Base-by-base conservation (phyloP, 163 green algal species). In the Chlorella variabilis region DNA sequence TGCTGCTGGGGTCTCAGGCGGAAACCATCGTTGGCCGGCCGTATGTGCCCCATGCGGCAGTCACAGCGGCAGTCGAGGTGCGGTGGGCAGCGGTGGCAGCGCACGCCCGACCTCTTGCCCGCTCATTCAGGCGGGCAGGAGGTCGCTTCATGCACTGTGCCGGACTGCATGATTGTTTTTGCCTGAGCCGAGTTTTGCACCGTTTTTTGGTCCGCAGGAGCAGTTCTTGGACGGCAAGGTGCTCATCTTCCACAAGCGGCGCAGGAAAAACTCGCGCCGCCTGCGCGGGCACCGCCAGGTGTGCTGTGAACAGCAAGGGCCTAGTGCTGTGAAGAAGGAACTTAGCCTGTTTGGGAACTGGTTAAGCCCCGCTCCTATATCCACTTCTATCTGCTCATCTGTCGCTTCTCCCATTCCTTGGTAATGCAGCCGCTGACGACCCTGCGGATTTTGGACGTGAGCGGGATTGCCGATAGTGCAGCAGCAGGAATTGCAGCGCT, bases 201-300 rank as follows among this genome's bases (percentile, higher is more conserved):
- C n/a, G n/a, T n/a, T 11, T 1, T 42, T 71, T 75, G 31, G 23
- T 29, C 54, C 31, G 77, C 80, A 92, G 86, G 94, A 97, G 85
- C 94, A 97, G 67, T 94, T 98, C 36, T 86, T 91, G 36, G 94
- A 99, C 56, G 93, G 89, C 66, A 98, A 98, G 86, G 91, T 97
- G 77, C 90, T 98, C 31, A 93, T 97, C 39, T 98, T 98, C 89
- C 96, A 98, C 83, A 98, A 98, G 85, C 93, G 96, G 80, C 83
- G 89, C 21, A 80, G 94, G 56, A 99, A 98, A 69, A 93, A 97
- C 75, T 98, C 96, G 61, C 85, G 86, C 23, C 87, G 93, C 36
- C 87, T 92, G 33, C 89, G 91, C 29, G 95, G 91, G 0, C 90
- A 96, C 68, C 86, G 95, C 13, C 89, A 91, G 87, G 87, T 90